Evolutionary conservation across 2,329 filamentous ascomycete genomes (phyloP).

Genomic region (Lasiodiplodia citricola): DNA sequence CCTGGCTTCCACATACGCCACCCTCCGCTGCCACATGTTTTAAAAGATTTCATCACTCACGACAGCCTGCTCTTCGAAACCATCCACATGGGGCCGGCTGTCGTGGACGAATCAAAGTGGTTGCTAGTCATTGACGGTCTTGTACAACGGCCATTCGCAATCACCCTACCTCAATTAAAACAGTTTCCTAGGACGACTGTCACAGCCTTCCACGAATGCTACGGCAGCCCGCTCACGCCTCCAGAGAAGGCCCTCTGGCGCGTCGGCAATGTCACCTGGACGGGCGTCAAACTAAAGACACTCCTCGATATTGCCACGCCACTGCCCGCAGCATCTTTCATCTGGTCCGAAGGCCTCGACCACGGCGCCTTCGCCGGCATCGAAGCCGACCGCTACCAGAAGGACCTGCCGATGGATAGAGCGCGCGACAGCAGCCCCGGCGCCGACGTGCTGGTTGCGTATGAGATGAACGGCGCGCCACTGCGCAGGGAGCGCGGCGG

Average conservation of each 20-base stretch:
- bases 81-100: conserved; percentile 43
- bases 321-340: conserved; percentile 28
- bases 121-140: conserved; percentile 40
- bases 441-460: conserved; percentile 38
- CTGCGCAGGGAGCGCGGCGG: conserved; percentile 36
- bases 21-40: conserved; percentile 37
- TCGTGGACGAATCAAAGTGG: conserved; percentile 37
- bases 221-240: conserved; percentile 41
- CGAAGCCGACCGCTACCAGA: conserved; percentile 38
- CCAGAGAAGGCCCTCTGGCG: conserved; percentile 37
- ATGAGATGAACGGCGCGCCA: conserved; percentile 34
- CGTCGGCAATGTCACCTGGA: conserved; percentile 44
- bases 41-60: conserved; percentile 34
- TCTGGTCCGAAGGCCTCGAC: conserved; percentile 41
- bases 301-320: conserved; percentile 34
- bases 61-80: conserved; percentile 43
- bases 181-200: conserved; percentile 34
- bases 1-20: conserved; percentile 33
- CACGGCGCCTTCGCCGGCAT: conserved; percentile 34
- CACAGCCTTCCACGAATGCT: conserved; percentile 45
- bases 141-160: conserved; percentile 35
- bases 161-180: conserved; percentile 36
- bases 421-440: conserved; percentile 30
- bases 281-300: conserved; percentile 37
- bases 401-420: conserved; percentile 39